phyloP scores from a whole-genome alignment of 305 asterid genomes.

The Fraxinus platypoda region DNA sequence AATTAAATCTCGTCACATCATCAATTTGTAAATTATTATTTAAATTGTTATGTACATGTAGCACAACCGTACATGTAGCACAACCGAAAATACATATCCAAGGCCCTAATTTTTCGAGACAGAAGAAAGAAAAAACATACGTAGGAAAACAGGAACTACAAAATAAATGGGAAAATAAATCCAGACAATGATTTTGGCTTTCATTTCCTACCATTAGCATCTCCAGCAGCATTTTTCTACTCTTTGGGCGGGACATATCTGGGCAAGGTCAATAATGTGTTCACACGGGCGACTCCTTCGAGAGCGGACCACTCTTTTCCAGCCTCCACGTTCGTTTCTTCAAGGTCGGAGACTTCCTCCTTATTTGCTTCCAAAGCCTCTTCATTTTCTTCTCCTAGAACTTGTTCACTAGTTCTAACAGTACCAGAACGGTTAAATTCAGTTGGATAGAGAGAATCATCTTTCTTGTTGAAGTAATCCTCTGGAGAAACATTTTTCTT shows the following conservation, averaged over 20 bases:
- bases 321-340: constrained; percentile 22
- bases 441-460: constrained; percentile 14
- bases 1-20: too few species aligned
- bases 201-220: constrained; percentile 38
- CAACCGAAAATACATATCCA: constrained; percentile 16
- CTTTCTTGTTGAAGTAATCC: constrained; percentile 18
- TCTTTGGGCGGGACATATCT: constrained; percentile 61
- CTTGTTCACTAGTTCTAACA: constrained; percentile 25
- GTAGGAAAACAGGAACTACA: neutral
- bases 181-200: constrained; percentile 5
- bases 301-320: constrained; percentile 67
- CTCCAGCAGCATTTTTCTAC: constrained; percentile 40
- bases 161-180: neutral
- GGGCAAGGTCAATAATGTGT: constrained; percentile 74
- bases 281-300: constrained; percentile 69
- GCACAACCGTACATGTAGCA: too few species aligned
- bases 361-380: constrained; percentile 15
- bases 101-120: neutral
- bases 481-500: constrained; percentile 28
- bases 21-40: too few species aligned
- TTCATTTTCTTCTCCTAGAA: constrained; percentile 26
- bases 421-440: constrained; percentile 33
- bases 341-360: constrained; percentile 39
- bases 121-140: constrained; percentile 1
- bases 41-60: too few species aligned